These are phyloP conservation scores for Solanum aculeatissimum DNA, from an alignment of 305 asterid species.

Conservation along the genomic window DNA sequence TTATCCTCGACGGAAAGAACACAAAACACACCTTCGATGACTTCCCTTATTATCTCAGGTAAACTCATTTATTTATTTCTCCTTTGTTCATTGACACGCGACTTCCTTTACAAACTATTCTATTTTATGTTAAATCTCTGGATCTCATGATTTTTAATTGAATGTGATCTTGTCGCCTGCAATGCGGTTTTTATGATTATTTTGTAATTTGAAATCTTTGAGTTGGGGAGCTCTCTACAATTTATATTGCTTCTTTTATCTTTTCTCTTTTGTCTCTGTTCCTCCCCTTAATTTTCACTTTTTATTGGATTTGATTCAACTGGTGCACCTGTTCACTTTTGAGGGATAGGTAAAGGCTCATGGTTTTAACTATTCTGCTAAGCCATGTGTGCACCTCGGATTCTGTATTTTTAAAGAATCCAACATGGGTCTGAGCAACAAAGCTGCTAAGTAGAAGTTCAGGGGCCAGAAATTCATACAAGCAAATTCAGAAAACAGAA, in stretches of 20 bases:
- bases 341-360: neutral
- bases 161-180: neutral
- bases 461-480: neutral
- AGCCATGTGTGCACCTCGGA: too few relatives aligned
- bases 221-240: neutral
- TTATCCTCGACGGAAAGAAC: slow-evolving; percentile 20
- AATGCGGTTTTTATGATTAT: neutral
- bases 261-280: neutral
- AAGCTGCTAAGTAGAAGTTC: neutral
- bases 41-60: slow-evolving; percentile 45
- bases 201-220: neutral
- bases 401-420: too few relatives aligned
- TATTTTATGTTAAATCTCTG: neutral
- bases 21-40: slow-evolving; percentile 18
- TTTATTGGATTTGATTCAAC: neutral
- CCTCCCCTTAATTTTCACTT: neutral
- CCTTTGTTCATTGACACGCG: too few relatives aligned
- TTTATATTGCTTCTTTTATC: neutral
- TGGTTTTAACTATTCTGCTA: neutral
- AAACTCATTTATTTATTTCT: neutral
- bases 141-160: neutral
- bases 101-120: too few relatives aligned
- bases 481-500: neutral
- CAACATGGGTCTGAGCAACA: too few relatives aligned
- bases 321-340: neutral